Evolutionary conservation across 345 rosid genomes (phyloP).

Genomic region (Eucalyptus urophylla): DNA sequence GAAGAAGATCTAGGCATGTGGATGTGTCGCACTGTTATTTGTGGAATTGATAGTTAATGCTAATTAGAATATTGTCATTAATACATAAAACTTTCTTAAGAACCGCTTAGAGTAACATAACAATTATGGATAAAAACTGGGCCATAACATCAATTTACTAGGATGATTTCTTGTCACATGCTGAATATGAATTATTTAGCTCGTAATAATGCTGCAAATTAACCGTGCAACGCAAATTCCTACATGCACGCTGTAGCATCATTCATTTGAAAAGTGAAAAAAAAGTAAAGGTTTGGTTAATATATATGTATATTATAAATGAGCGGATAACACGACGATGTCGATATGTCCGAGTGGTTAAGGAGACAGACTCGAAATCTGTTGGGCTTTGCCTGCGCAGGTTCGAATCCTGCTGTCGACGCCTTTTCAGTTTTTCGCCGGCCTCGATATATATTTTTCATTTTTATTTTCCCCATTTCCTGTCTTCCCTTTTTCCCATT

Average conservation of each 20-base stretch:
- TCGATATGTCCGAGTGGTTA: conserved; percentile 99
- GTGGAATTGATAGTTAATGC: neutral
- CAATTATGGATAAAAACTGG: rapidly evolving
- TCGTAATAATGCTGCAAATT: neutral
- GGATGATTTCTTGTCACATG: neutral
- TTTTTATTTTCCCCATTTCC: neutral
- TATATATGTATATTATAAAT: too few relatives aligned
- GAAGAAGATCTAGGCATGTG: neutral
- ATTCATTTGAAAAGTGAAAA: neutral
- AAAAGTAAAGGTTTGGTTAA: rapidly evolving
- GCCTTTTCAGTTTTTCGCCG: neutral
- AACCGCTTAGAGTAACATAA: rapidly evolving
- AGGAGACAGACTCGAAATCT: conserved; percentile 99
- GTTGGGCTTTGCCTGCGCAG: conserved; percentile 99
- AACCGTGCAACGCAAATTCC: neutral
- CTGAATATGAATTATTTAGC: neutral
- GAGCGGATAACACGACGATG: too few relatives aligned
- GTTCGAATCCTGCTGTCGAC: conserved; percentile 99
- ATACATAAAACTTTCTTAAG: neutral
- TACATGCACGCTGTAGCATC: neutral
- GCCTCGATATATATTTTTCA: neutral
- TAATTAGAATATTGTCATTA: rapidly evolving
- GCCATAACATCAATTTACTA: rapidly evolving
- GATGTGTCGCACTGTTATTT: neutral
- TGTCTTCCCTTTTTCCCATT: neutral